A percentile compares a stretch with the other conserved stretches of the same genome.
Conservation (phyloP, 225 moss, liverwort and hornwort genomes). For the Antitrichia curtipendula region DNA sequence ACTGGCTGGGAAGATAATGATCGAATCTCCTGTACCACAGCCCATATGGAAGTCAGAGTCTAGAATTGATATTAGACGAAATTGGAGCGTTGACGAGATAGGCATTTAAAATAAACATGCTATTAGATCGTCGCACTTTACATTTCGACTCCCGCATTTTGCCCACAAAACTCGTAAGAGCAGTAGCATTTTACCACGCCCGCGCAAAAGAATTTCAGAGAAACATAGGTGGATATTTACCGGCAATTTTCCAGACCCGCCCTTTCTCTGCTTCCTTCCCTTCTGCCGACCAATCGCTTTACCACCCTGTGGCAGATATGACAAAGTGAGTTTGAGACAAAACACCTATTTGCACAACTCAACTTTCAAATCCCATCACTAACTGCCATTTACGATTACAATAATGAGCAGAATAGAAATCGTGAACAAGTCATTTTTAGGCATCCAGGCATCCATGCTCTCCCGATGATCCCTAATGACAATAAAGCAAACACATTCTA, state of each 20-base stretch:
- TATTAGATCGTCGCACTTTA: neutral
- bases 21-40: conserved; percentile 10
- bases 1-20: conserved; percentile 9
- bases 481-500: neutral
- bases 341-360: neutral
- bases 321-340: neutral
- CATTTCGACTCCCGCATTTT: neutral
- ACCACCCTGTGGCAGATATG: neutral
- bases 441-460: neutral
- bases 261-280: neutral
- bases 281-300: conserved; percentile 12
- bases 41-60: neutral
- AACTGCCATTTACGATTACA: neutral
- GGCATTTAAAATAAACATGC: neutral
- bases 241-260: neutral
- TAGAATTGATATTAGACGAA: neutral
- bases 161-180: neutral
- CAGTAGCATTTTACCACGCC: neutral
- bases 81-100: neutral
- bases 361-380: neutral
- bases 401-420: neutral
- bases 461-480: neutral
- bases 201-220: neutral
- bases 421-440: neutral
- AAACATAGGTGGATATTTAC: neutral